Conservation (phyloP, 352 stramenopile species). For the Phytophthora hibernalis region DNA sequence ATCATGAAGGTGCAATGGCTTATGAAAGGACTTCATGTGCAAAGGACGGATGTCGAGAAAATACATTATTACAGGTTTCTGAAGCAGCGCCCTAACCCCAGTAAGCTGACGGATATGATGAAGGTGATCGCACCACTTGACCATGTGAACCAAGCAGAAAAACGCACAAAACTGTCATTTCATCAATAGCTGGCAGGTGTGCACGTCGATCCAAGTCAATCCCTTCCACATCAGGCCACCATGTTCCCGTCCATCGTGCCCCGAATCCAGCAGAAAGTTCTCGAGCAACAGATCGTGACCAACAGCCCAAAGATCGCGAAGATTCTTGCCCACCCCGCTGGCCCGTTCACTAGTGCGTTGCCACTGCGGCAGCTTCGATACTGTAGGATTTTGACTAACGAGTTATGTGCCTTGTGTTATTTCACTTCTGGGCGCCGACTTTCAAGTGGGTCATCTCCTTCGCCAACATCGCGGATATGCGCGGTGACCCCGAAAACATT, state of each 20-base stretch:
- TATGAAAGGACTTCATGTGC: neutral
- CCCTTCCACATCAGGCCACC: neutral
- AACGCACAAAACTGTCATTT: conserved; percentile 14
- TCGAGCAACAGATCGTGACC: conserved; percentile 72
- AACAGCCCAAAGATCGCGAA: conserved; percentile 69
- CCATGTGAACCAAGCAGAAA: conserved; percentile 21
- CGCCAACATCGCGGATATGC: conserved; percentile 90
- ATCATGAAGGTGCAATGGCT: neutral
- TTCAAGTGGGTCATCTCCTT: conserved; percentile 92
- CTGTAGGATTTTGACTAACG: neutral
- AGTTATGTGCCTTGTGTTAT: conserved; percentile 19
- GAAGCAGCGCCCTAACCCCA: conserved; percentile 12
- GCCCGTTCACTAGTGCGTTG: conserved; percentile 82
- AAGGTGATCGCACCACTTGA: conserved; percentile 17
- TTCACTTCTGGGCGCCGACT: conserved; percentile 91
- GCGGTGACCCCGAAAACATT: conserved; percentile 78
- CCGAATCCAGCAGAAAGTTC: conserved; percentile 75
- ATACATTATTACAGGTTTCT: conserved; percentile 14
- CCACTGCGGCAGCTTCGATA: neutral
- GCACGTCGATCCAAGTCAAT: conserved; percentile 10
- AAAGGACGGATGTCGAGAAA: conserved; percentile 1
- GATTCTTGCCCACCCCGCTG: conserved; percentile 79
- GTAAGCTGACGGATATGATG: conserved; percentile 30
- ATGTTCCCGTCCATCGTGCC: conserved; percentile 81
- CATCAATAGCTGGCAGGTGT: conserved; percentile 8